A percentile compares a stretch with the other conserved stretches of the same genome.
phyloP scores from a whole-genome alignment of 805 yeast genomes.

The Candida ponderosae region DNA sequence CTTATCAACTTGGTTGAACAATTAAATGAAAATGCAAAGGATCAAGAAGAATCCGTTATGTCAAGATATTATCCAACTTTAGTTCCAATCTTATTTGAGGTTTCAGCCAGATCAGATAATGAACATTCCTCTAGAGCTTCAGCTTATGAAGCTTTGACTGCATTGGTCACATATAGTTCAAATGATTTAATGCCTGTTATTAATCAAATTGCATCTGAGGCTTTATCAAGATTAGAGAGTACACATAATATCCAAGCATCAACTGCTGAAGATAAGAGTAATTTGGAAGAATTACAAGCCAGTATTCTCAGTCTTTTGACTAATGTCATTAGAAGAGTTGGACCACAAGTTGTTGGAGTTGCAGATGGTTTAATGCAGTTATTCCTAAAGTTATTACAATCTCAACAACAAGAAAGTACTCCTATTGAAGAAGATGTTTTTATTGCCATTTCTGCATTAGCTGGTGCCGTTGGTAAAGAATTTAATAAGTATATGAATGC shows the following conservation, averaged over 20 bases:
- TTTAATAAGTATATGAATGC: constrained; percentile 74
- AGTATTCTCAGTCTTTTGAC: constrained; percentile 74
- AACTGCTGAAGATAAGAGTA: constrained; percentile 62
- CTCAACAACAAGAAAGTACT: constrained; percentile 49
- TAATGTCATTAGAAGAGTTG: constrained; percentile 76
- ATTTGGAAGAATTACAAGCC: constrained; percentile 83
- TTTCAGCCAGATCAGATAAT: constrained; percentile 69
- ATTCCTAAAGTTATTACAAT: constrained; percentile 62
- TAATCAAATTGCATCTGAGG: constrained; percentile 66
- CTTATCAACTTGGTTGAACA: constrained; percentile 88
- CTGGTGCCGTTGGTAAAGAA: constrained; percentile 64
- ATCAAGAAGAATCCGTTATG: constrained; percentile 47
- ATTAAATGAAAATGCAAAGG: constrained; percentile 44
- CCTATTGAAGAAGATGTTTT: constrained; percentile 91
- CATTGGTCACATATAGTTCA: constrained; percentile 71
- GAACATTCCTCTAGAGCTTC: constrained; percentile 87
- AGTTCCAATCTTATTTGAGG: constrained; percentile 61
- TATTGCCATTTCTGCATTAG: constrained; percentile 85
- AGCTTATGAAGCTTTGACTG: constrained; percentile 90
- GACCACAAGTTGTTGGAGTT: constrained; percentile 52
- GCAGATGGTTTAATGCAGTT: constrained; percentile 82
- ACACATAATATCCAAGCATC: constrained; percentile 57
- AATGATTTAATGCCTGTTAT: constrained; percentile 61
- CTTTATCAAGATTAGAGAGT: constrained; percentile 61
- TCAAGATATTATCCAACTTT: constrained; percentile 66